Base-by-base conservation (phyloP, 2,329 filamentous ascomycete species). In the Ophiostoma australiae region DNA sequence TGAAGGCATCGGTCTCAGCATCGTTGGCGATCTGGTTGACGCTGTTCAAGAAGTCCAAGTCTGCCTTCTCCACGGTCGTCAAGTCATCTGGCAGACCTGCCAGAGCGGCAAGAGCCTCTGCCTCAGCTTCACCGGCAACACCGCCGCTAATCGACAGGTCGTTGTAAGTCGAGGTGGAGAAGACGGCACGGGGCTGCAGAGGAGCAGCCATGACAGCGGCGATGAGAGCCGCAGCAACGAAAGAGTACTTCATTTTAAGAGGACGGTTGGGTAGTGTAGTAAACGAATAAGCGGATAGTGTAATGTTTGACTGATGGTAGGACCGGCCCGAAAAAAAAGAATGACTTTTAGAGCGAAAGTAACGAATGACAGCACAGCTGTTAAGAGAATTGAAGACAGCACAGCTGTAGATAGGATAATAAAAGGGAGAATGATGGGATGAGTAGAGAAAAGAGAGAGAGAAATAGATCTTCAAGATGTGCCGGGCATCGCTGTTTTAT, bases 201-300 rank as follows among this genome's bases (percentile, higher is more conserved):
- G 52, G 52, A 31, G 52, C 52, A 31, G 52, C 52, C 52, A 58
- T 58, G 52, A 27, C 52, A 58, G 52, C 52, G 23, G 52, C 52
- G 52, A 58, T n/a, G 10, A 58, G 52, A 58, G 52, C 52, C 52
- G 52, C 52, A 27, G 52, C 52, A 58, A 58, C 52, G 17, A 58
- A 58, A 7, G 52, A 58, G 52, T 58, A 58, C 52, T 58, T 58
- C 52, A 58, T 58, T 58, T 58, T 58, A n/a, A 58, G 52, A 55
- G n/a, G 27, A 58, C n/a, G 23, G 52, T 58, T 58, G 23, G 52
- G 52, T 41, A 11, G n/a, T 58, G 52, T 27, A 58, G 52, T 48
- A 31, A 31, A 31, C 27, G 27, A 31, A 3, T 31, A n/a, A 17
- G 4, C 27, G 8, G 8, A 58, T 27, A 31, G 52, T 58, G 8